Conservation (phyloP, 192 early-diverging fungal species). For the Rhizoclosmatium sp. region DNA sequence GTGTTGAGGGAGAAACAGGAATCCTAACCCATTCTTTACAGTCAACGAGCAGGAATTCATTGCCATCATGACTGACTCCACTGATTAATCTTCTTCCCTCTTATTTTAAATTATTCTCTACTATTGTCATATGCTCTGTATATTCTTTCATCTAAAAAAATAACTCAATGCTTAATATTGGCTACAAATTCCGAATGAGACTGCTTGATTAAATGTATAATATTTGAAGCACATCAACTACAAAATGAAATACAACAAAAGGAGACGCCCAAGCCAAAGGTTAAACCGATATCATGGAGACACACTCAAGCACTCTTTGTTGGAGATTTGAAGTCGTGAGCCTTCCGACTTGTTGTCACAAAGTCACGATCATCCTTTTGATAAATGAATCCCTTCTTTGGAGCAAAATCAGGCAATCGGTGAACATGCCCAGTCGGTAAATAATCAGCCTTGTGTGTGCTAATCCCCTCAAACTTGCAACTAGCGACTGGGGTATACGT, state of each 20-base stretch:
- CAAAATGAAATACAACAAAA: background rate
- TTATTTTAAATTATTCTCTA: too few relatives aligned
- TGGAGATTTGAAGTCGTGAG: conserved; percentile 11
- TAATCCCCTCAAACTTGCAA: conserved; percentile 51
- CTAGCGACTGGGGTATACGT: conserved; percentile 17
- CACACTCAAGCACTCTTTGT: background rate
- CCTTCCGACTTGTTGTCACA: conserved; percentile 42
- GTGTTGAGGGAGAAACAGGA: background rate
- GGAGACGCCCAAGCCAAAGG: background rate
- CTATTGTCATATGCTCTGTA: too few relatives aligned
- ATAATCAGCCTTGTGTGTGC: conserved; percentile 51
- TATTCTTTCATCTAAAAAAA: too few relatives aligned
- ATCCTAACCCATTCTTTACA: conserved; percentile 41
- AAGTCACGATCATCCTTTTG: conserved; percentile 57
- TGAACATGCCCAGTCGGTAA: background rate
- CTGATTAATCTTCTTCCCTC: conserved; percentile 40
- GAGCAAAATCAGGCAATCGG: conserved; percentile 48
- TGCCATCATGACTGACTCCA: conserved; percentile 76
- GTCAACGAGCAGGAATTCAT: conserved; percentile 87
- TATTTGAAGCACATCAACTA: background rate
- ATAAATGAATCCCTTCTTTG: conserved; percentile 43
- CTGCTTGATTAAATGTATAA: background rate
- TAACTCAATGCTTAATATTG: too few relatives aligned
- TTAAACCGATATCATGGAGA: background rate
- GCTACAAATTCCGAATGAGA: too few relatives aligned